Evolutionary conservation across 2,329 filamentous ascomycete genomes (phyloP).

Genomic region (Boeremia exigua): DNA sequence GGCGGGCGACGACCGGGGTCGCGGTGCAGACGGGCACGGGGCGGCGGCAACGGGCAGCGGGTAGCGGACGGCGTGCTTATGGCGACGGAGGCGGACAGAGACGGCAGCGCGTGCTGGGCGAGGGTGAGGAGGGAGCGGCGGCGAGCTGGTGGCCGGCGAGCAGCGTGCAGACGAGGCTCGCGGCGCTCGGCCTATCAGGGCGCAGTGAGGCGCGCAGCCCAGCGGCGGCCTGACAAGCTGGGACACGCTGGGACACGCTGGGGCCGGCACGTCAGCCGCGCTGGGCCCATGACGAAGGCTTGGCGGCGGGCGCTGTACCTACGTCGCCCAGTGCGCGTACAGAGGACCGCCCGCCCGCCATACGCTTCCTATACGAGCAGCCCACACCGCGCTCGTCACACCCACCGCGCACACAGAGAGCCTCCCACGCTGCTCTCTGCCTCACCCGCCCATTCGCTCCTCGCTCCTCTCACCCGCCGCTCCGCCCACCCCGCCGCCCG

Average conservation of each 20-base stretch:
- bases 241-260: too few relatives aligned
- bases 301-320: slow-evolving; percentile 13
- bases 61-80: too few relatives aligned
- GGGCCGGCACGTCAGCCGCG: neutral
- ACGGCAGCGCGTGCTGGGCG: neutral
- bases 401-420: slow-evolving; percentile 6
- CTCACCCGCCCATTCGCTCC: slow-evolving; percentile 1
- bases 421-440: slow-evolving; percentile 1
- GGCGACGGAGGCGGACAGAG: neutral
- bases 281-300: slow-evolving; percentile 15
- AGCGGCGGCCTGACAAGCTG: too few relatives aligned
- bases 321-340: too few relatives aligned
- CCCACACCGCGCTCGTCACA: neutral
- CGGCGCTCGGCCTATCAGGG: slow-evolving; percentile 14
- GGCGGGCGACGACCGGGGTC: neutral
- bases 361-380: slow-evolving; percentile 10
- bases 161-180: too few relatives aligned
- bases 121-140: neutral
- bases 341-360: neutral
- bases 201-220: too few relatives aligned
- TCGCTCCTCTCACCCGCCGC: neutral
- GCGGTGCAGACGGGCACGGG: neutral
- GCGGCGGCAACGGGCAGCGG: too few relatives aligned
- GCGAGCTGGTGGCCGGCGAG: neutral
- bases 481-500: slow-evolving; percentile 8